Percentiles rank a stretch among this genome's conserved stretches.
These are phyloP conservation scores for Myxozyma melibiosi DNA, from an alignment of 805 yeast species.

Conservation along the genomic window DNA sequence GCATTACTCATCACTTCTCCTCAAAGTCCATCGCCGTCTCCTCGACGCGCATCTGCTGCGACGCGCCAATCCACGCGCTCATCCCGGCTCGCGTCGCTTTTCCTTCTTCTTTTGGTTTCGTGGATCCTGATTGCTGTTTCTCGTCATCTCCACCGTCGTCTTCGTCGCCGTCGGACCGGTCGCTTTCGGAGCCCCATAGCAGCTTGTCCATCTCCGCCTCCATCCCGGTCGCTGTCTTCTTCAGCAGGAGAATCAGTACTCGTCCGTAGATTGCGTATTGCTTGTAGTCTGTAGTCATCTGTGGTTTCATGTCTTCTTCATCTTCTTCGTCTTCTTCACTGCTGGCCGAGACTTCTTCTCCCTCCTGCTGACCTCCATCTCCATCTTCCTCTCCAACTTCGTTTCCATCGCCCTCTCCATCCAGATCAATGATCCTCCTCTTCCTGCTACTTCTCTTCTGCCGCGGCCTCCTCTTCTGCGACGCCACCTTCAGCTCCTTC, in stretches of 20 bases:
- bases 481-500: conserved; percentile 2
- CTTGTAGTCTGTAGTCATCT: conserved; percentile 10
- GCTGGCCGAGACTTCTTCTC: background rate
- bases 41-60: conserved; percentile 8
- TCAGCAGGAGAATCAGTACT: conserved; percentile 5
- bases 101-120: background rate
- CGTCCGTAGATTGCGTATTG: conserved; percentile 17
- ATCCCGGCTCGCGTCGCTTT: conserved; percentile 11
- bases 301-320: conserved; percentile 10
- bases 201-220: background rate
- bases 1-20: conserved; percentile 9
- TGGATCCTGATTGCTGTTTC: background rate
- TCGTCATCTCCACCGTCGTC: background rate
- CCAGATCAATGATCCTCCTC: conserved; percentile 1
- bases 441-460: background rate
- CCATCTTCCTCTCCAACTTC: background rate
- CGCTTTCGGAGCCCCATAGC: conserved; percentile 8
- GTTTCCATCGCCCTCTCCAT: background rate
- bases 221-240: background rate
- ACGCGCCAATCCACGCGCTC: conserved; percentile 19
- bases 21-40: conserved; percentile 17
- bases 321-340: conserved; percentile 6
- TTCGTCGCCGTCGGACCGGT: background rate
- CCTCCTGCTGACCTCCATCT: conserved; percentile 1
- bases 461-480: background rate